These are phyloP conservation scores for Polytrichum commune DNA, from an alignment of 225 moss, liverwort and hornwort genomes.

Conservation along the genomic window DNA sequence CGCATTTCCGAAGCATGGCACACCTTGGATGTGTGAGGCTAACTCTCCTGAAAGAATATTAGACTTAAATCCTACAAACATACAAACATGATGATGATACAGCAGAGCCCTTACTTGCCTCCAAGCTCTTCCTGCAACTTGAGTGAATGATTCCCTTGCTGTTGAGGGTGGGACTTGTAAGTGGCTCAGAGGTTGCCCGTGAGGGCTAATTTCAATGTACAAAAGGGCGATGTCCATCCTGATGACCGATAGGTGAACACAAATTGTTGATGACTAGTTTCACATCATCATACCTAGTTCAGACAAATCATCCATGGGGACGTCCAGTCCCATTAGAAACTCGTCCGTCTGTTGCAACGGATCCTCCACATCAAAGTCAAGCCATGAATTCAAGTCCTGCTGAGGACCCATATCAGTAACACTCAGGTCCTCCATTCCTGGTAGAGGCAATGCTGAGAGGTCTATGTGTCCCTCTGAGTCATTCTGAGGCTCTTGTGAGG, in stretches of 20 bases:
- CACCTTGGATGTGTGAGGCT: conserved; percentile 46
- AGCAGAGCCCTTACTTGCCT: conserved; percentile 43
- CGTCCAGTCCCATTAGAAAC: conserved; percentile 82
- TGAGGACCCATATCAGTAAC: conserved; percentile 55
- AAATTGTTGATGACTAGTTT: conserved; percentile 15
- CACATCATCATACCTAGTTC: conserved; percentile 95
- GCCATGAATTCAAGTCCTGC: conserved; percentile 80
- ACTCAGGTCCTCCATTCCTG: conserved; percentile 85
- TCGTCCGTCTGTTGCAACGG: conserved; percentile 61
- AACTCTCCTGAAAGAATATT: conserved; percentile 54
- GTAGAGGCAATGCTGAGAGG: conserved; percentile 72
- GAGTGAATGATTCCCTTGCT: conserved; percentile 15
- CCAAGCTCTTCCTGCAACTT: conserved; percentile 24
- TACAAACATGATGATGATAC: conserved; percentile 53
- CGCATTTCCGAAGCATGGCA: conserved; percentile 35
- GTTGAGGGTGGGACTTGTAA: conserved; percentile 17
- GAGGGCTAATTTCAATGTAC: conserved; percentile 33
- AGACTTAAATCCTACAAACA: conserved; percentile 40
- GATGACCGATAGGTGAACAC: conserved; percentile 19
- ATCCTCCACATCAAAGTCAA: conserved; percentile 83
- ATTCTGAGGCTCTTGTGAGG: conserved; percentile 36
- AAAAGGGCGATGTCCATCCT: conserved; percentile 25
- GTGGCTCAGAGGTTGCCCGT: conserved; percentile 8
- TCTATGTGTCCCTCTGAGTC: conserved; percentile 55
- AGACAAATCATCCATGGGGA: conserved; percentile 96